Base-by-base conservation (phyloP, 2,329 filamentous ascomycete genomes). In the Lasiodiplodia hormozganensis region DNA sequence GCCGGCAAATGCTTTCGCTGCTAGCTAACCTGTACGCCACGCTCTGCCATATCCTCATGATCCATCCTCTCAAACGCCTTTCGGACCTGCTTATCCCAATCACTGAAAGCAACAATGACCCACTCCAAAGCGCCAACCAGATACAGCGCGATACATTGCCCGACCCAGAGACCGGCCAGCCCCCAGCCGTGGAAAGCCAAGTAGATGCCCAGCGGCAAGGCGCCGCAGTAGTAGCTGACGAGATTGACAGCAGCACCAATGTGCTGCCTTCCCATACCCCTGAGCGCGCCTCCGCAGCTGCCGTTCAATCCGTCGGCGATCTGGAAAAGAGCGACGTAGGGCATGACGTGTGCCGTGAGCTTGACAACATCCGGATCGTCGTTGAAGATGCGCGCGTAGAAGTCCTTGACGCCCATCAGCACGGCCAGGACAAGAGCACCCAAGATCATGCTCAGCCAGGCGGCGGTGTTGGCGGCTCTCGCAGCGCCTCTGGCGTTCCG, bases 111-210 rank as follows among this genome's bases (percentile, higher is more conserved):
- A 31, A 97, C 92, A 74, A 96, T 90, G 2, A 86, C 80, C 93
- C 93, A 96, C 76, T 97, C 92, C 12, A 92, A 76, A 1, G 85
- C 82, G 2, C 93, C 93, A 0, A 96, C 93, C 25, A 96, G 82
- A 76, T 94, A 96, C 38, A 97, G 71, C 11, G 79, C 80, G 68
- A 81, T 88, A 74, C 92, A 94, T 76, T 95, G 92, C 18, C 92
- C 93, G 40, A 96, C 83, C 93, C 93, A 97, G 18, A 97, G 81
- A 0, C 93, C 93, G 21, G 85, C 84, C 2, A 96, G 81, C 0
- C 93, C 93, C 92, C 92, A 96, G 21, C 92, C 92, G 75, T 96
- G 88, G 73, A 96, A 96, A 1, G 93, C 93, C 36, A 97, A 87
- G 80, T 88, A 96, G 66, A 96, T 92, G 0, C 93, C 93, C n/a